A percentile compares a stretch with the other conserved stretches of the same genome.
phyloP scores from a whole-genome alignment of 441 rosid species.

The Adansonia madagascariensis region DNA sequence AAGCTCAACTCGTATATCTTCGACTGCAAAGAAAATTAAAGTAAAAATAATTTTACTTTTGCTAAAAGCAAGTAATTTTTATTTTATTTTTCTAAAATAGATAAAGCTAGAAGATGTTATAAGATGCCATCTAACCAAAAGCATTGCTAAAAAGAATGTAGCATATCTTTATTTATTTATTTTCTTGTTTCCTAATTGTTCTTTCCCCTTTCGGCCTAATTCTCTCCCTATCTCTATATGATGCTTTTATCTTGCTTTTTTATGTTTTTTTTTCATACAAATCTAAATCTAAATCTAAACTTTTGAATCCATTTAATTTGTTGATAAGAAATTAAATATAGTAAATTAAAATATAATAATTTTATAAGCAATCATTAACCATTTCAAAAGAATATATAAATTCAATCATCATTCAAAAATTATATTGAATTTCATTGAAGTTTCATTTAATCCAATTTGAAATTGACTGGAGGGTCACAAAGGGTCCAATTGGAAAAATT shows the following conservation, averaged over 20 bases:
- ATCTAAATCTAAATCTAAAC: neutral
- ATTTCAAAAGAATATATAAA: too few species aligned
- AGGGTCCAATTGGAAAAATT: too few species aligned
- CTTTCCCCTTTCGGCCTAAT: neutral
- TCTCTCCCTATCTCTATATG: neutral
- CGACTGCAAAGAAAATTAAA: too few species aligned
- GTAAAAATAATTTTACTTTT: too few species aligned
- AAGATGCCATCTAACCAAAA: neutral
- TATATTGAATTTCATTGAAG: too few species aligned
- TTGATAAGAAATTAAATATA: neutral
- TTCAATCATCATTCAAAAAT: too few species aligned
- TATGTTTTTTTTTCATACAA: neutral
- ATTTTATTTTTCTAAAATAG: neutral
- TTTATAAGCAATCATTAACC: too few species aligned
- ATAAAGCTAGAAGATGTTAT: neutral
- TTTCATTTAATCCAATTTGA: too few species aligned
- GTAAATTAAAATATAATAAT: too few species aligned
- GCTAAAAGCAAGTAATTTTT: neutral
- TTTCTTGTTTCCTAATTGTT: neutral
- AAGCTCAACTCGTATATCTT: too few species aligned
- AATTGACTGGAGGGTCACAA: too few species aligned
- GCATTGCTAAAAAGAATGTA: neutral
- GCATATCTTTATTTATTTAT: neutral
- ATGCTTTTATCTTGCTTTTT: neutral
- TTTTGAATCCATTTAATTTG: neutral